A percentile compares a stretch with the other conserved stretches of the same genome.
Conservation (phyloP, 2,329 filamentous ascomycete genomes). For the Chrysoporthe austroafricana region DNA sequence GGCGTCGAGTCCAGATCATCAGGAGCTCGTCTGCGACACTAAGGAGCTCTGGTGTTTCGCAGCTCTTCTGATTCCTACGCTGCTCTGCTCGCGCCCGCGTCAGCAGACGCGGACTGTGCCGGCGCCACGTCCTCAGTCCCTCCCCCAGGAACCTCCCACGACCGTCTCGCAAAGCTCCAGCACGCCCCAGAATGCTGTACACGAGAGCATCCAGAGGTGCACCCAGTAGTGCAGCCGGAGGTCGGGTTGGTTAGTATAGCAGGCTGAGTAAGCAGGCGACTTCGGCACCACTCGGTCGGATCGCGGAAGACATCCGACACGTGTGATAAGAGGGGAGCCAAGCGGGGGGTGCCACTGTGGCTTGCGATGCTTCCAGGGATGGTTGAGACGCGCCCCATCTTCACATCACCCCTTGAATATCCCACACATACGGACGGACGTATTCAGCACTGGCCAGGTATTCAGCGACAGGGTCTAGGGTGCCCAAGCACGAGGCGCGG, state of each 20-base stretch:
- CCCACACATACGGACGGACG: background rate
- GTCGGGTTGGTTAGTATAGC: too few relatives aligned
- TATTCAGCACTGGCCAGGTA: too few relatives aligned
- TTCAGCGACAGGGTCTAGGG: background rate
- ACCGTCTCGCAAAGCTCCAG: background rate
- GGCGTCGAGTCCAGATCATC: background rate
- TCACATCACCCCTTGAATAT: slow-evolving; percentile 5
- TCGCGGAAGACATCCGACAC: background rate
- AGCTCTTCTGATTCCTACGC: background rate
- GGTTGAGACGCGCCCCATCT: slow-evolving; percentile 6
- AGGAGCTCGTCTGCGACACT: slow-evolving; percentile 17
- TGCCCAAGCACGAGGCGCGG: background rate
- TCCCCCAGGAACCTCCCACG: background rate
- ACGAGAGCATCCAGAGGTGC: too few relatives aligned
- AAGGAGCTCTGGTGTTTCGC: slow-evolving; percentile 17
- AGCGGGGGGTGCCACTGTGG: background rate
- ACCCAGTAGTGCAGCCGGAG: too few relatives aligned
- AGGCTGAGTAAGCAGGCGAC: background rate
- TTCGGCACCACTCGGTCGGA: background rate
- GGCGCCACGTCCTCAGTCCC: background rate
- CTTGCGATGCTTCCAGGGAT: background rate
- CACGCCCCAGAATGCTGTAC: background rate
- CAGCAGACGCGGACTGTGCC: background rate
- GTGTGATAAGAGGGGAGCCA: background rate
- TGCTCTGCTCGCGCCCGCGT: background rate